Evolutionary conservation across 257 asterid species (phyloP).

Genomic region (Echites panduratus): DNA sequence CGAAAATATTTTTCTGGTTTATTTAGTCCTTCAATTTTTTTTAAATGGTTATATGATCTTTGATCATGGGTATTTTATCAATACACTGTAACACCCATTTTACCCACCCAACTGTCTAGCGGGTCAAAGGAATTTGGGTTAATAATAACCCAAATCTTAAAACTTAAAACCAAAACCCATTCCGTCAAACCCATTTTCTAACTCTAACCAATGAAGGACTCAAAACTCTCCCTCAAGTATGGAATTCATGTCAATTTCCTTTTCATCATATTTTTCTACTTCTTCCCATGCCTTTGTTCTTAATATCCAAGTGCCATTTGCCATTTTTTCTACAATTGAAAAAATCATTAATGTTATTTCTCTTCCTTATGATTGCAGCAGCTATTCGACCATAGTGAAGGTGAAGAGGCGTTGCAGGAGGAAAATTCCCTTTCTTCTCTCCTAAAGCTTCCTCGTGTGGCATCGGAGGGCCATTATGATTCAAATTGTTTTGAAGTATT

Average conservation of each 20-base stretch:
- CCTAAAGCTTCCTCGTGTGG: slow-evolving; percentile 28
- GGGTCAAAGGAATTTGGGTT: no score
- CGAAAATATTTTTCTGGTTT: no score
- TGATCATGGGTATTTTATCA: no score
- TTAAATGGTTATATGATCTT: no score
- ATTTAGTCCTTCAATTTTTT: no score
- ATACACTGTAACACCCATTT: no score
- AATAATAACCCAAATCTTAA: no score
- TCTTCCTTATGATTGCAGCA: slow-evolving; percentile 42
- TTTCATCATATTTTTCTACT: slow-evolving; percentile 49
- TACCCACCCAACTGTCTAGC: no score
- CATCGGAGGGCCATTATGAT: slow-evolving; percentile 29
- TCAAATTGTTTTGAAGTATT: slow-evolving; percentile 41
- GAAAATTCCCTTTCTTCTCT: slow-evolving; percentile 20
- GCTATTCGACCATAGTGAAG: slow-evolving; percentile 75
- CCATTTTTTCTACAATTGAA: slow-evolving; percentile 71
- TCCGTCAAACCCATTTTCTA: no score
- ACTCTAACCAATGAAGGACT: no score
- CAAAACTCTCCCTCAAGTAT: slow-evolving; percentile 81
- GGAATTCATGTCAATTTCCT: slow-evolving; percentile 56
- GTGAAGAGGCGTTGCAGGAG: slow-evolving; percentile 29
- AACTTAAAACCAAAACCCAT: no score
- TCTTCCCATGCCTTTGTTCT: slow-evolving; percentile 94
- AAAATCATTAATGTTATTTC: slow-evolving; percentile 42
- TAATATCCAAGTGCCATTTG: slow-evolving; percentile 80